phyloP scores from a whole-genome alignment of 495 filamentous ascomycete genomes.

The Diplogelasinospora grovesii region DNA sequence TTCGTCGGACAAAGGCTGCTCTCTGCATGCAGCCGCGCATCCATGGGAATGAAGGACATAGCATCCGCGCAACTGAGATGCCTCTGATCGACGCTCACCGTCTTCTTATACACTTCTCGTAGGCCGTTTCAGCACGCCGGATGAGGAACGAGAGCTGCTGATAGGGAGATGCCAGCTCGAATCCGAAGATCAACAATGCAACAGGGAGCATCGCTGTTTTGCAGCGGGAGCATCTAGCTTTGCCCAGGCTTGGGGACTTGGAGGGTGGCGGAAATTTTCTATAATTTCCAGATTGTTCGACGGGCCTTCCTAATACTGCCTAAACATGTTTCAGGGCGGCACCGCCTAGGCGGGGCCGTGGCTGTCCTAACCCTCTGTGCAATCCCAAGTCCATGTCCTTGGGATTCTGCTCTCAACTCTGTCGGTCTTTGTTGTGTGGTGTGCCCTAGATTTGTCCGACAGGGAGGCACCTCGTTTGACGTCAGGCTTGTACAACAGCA shows the following conservation, averaged over 20 bases:
- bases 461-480: conserved; percentile 11
- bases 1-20: too few relatives aligned
- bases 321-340: conserved; percentile 18
- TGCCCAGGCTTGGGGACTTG: too few relatives aligned
- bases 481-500: conserved; percentile 13
- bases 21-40: too few relatives aligned
- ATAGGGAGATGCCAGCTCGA: background rate
- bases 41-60: too few relatives aligned
- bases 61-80: too few relatives aligned
- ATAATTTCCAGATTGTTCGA: conserved; percentile 16
- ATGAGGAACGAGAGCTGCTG: background rate
- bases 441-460: conserved; percentile 8
- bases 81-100: too few relatives aligned
- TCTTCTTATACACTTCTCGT: too few relatives aligned
- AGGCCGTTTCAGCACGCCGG: too few relatives aligned
- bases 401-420: conserved; percentile 17
- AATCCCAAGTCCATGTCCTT: conserved; percentile 32
- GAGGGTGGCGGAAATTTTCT: conserved; percentile 11
- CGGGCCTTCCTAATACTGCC: conserved; percentile 19
- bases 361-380: conserved; percentile 19
- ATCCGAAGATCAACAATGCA: conserved; percentile 1
- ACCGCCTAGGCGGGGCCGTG: conserved; percentile 23
- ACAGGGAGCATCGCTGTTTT: conserved; percentile 12
- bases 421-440: conserved; percentile 10
- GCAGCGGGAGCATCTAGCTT: conserved; percentile 9